These are phyloP conservation scores for Hepatocystis sp. DNA, from an alignment of 169 alveolate genomes.

Conservation along the genomic window DNA sequence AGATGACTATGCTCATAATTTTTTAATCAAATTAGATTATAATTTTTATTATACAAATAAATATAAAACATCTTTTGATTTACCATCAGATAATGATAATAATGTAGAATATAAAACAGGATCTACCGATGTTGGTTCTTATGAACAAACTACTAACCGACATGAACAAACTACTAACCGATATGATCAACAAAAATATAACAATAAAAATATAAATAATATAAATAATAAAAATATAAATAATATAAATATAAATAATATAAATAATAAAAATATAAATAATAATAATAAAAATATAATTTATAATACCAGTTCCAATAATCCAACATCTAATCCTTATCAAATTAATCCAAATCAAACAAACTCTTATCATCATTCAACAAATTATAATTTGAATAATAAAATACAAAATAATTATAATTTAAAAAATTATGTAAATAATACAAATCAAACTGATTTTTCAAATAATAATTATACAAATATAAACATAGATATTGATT, in stretches of 20 bases:
- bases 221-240: conserved; percentile 5
- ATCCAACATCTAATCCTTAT: not conserved
- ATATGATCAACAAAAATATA: not conserved
- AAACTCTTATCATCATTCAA: too few species aligned
- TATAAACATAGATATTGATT: too few species aligned
- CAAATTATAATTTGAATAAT: too few species aligned
- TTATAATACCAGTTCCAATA: too few species aligned
- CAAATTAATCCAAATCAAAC: too few species aligned
- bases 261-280: conserved; percentile 1
- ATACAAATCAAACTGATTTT: too few species aligned
- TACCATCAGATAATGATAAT: not conserved
- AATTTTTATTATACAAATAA: conserved; percentile 70
- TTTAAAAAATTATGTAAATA: too few species aligned
- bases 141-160: too few species aligned
- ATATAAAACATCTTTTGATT: conserved; percentile 8
- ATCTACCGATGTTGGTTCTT: too few species aligned
- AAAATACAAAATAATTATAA: too few species aligned
- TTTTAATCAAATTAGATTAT: conserved; percentile 58
- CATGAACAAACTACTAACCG: too few species aligned
- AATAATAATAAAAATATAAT: not conserved
- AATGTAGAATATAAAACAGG: conserved; percentile 3
- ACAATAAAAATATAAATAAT: conserved; percentile 1
- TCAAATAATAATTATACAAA: too few species aligned
- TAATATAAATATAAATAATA: not conserved
- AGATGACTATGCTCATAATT: conserved; percentile 76